A percentile compares a stretch with the other conserved stretches of the same genome.
These are phyloP conservation scores for Vickermania ingenoplastis DNA, from an alignment of 208 protist genomes.

Conservation along the genomic window DNA sequence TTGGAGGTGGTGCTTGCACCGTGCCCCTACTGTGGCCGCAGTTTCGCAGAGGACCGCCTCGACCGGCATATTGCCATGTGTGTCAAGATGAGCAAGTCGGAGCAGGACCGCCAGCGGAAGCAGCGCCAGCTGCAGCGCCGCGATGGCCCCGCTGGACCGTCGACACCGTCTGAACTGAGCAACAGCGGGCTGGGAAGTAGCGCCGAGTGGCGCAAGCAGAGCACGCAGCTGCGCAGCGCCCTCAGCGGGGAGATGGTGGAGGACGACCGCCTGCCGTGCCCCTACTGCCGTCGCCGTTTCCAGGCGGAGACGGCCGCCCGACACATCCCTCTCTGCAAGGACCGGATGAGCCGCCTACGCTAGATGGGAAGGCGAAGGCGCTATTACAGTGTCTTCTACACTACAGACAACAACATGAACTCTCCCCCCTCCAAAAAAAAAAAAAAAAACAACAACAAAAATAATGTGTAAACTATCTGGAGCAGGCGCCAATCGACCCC, in stretches of 20 bases:
- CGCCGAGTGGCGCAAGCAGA: constrained; percentile 24
- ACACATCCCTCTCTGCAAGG: constrained; percentile 33
- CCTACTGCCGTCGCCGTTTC: constrained; percentile 36
- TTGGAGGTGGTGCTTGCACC: constrained; percentile 31
- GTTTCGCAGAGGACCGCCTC: constrained; percentile 42
- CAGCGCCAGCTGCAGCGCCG: background rate
- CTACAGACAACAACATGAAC: no score
- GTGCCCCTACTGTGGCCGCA: constrained; percentile 67
- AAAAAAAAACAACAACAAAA: no score
- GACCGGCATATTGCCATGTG: constrained; percentile 49
- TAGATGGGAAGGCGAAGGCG: background rate
- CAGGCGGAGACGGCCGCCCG: constrained; percentile 22
- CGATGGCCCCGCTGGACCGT: no score
- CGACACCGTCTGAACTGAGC: no score
- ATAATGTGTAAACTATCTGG: background rate
- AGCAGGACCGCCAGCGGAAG: constrained; percentile 2
- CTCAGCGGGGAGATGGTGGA: constrained; percentile 8
- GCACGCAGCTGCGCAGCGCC: constrained; percentile 27
- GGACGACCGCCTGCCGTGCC: constrained; percentile 41
- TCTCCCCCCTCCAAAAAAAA: no score
- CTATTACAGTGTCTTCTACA: background rate
- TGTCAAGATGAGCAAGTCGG: constrained; percentile 13
- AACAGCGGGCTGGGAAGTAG: background rate
- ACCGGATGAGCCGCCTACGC: constrained; percentile 1
- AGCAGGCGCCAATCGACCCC: background rate